phyloP scores from a whole-genome alignment of 768 basidiomycete genomes.

The Termitomyces sp. region DNA sequence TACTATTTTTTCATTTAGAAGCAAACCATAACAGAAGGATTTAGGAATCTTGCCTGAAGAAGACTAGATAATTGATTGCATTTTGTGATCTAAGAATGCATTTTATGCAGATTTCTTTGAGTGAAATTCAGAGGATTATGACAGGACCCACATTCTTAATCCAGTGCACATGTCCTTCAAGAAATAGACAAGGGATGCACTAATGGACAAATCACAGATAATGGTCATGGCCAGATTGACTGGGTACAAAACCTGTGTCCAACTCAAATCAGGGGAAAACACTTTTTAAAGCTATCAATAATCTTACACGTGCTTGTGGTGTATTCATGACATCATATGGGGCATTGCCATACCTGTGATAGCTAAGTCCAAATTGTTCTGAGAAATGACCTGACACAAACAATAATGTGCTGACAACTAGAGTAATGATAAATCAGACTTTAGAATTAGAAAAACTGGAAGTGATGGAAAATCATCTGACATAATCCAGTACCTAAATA shows the following conservation, averaged over 20 bases:
- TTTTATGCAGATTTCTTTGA: not conserved
- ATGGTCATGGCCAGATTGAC: too few species aligned
- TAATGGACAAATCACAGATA: too few species aligned
- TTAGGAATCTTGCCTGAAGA: not conserved
- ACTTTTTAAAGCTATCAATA: too few species aligned
- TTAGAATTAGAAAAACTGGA: not conserved
- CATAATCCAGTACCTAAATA: not conserved
- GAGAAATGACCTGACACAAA: not conserved
- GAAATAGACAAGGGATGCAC: too few species aligned
- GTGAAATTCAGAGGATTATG: not conserved
- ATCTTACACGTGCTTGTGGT: too few species aligned
- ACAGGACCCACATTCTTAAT: too few species aligned
- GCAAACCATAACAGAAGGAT: not conserved
- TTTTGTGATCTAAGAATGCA: not conserved
- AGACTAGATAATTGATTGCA: not conserved
- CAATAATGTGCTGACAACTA: not conserved
- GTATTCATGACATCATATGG: too few species aligned
- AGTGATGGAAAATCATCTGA: not conserved
- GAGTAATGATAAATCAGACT: not conserved
- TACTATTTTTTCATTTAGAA: not conserved
- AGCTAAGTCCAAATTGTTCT: not conserved
- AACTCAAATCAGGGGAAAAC: too few species aligned
- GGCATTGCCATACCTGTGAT: not conserved
- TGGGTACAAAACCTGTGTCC: too few species aligned
- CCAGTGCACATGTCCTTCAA: too few species aligned